Evolutionary conservation across 1,284 basidiomycete species (phyloP).

Genomic region (Thelephora terrestris): DNA sequence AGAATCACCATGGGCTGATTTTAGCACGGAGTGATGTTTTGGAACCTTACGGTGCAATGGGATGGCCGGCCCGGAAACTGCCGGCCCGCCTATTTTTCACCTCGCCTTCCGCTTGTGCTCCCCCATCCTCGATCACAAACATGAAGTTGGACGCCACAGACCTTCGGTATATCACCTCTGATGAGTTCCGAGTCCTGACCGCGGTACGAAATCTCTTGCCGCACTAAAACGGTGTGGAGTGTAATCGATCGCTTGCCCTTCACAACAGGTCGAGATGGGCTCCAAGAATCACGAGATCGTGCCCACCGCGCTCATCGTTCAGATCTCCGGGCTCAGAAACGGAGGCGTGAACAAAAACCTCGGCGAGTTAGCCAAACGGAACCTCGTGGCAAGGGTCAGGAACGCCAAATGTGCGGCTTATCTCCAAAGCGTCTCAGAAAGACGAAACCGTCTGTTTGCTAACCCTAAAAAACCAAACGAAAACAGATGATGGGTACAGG

Average conservation of each 20-base stretch:
- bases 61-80: too few relatives aligned
- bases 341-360: conserved; percentile 93
- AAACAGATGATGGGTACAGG: conserved; percentile 88
- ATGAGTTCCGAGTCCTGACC: conserved; percentile 92
- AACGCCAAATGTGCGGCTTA: conserved; percentile 74
- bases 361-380: conserved; percentile 84
- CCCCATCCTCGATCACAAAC: not conserved
- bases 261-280: conserved; percentile 93
- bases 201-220: conserved; percentile 47
- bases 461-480: conserved; percentile 6
- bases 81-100: too few relatives aligned
- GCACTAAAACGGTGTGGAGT: not conserved
- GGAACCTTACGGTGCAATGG: too few relatives aligned
- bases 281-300: conserved; percentile 98
- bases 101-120: too few relatives aligned
- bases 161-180: conserved; percentile 83
- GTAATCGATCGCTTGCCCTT: not conserved
- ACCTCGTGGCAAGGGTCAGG: conserved; percentile 82
- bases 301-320: conserved; percentile 79
- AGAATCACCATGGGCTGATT: too few relatives aligned
- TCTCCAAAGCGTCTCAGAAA: not conserved
- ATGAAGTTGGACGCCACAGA: conserved; percentile 97
- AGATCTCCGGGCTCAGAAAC: conserved; percentile 84
- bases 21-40: too few relatives aligned
- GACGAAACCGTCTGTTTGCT: not conserved